phyloP scores from a whole-genome alignment of 768 basidiomycete species.

The Boletus rex-veris region DNA sequence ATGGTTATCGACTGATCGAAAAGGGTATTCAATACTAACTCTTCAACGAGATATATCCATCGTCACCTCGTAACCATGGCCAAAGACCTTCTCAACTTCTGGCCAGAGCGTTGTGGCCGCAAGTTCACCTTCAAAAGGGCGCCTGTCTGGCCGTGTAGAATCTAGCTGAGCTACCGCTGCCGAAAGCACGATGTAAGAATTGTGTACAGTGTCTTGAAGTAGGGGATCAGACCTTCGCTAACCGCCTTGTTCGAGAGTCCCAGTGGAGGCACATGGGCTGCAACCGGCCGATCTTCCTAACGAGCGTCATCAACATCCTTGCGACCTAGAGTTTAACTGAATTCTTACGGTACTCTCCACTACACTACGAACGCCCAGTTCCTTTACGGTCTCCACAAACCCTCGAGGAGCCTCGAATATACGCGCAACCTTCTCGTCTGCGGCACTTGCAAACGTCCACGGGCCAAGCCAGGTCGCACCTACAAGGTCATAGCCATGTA shows the following conservation, averaged over 20 bases:
- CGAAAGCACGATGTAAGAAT: not conserved
- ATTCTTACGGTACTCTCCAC: slow-evolving; percentile 47
- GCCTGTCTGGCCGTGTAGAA: slow-evolving; percentile 24
- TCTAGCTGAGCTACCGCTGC: slow-evolving; percentile 18
- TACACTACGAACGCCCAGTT: slow-evolving; percentile 46
- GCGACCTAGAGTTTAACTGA: not conserved
- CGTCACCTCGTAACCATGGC: slow-evolving; percentile 91
- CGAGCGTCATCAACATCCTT: slow-evolving; percentile 4
- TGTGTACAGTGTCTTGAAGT: not conserved
- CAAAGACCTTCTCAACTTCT: slow-evolving; percentile 94
- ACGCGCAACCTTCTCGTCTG: slow-evolving; percentile 94
- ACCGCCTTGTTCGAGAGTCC: slow-evolving; percentile 93
- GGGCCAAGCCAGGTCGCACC: slow-evolving; percentile 73
- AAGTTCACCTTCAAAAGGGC: slow-evolving; percentile 91
- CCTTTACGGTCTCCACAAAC: slow-evolving; percentile 66
- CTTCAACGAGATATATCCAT: not conserved
- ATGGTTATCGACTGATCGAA: slow-evolving; percentile 69
- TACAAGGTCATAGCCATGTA: slow-evolving; percentile 93
- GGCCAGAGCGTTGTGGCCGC: slow-evolving; percentile 91
- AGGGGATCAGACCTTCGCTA: slow-evolving; percentile 49
- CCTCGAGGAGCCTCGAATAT: slow-evolving; percentile 87
- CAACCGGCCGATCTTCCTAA: slow-evolving; percentile 61
- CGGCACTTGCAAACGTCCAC: slow-evolving; percentile 82
- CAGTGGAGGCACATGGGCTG: slow-evolving; percentile 88
- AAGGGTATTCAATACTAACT: not conserved